These are phyloP conservation scores for Chondrus crispus DNA, from an alignment of 23 red algal genomes.

Conservation along the genomic window DNA sequence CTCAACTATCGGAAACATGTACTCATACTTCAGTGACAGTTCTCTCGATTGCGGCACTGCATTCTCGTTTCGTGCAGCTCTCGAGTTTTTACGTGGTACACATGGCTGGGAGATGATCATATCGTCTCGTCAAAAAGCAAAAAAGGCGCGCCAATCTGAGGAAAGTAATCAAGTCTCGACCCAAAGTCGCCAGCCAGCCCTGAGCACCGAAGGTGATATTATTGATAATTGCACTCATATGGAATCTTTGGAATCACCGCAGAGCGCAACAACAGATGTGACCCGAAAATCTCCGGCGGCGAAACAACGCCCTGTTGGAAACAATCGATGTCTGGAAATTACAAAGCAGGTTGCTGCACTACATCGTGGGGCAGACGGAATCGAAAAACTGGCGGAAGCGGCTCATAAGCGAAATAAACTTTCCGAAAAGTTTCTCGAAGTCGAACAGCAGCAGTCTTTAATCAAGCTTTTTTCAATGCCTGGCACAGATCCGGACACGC, in stretches of 20 bases:
- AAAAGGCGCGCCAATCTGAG: too few relatives aligned
- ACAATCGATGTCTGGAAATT: constrained; percentile 2
- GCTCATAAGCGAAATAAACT: constrained; percentile 12
- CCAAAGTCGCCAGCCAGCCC: too few relatives aligned
- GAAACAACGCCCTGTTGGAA: constrained; percentile 16
- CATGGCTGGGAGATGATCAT: not conserved
- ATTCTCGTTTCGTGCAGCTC: not conserved
- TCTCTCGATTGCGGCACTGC: not conserved
- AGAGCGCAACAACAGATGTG: too few relatives aligned
- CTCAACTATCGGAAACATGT: not conserved
- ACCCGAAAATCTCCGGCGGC: too few relatives aligned
- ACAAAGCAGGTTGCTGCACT: not conserved
- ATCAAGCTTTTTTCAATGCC: constrained; percentile 50
- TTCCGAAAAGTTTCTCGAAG: constrained; percentile 16
- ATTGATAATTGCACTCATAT: too few relatives aligned
- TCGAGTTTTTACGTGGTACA: not conserved
- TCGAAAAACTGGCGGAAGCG: constrained; percentile 29
- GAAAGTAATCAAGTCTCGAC: too few relatives aligned
- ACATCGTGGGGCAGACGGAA: constrained; percentile 6
- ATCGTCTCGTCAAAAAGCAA: not conserved
- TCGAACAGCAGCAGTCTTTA: constrained; percentile 10
- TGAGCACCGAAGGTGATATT: too few relatives aligned
- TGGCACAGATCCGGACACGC: not conserved
- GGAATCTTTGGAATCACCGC: too few relatives aligned
- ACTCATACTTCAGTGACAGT: not conserved